Percentiles rank a stretch among this genome's conserved stretches.
These are phyloP conservation scores for Curvularia eragrostidis DNA, from an alignment of 2,329 filamentous ascomycete species.

Conservation along the genomic window DNA sequence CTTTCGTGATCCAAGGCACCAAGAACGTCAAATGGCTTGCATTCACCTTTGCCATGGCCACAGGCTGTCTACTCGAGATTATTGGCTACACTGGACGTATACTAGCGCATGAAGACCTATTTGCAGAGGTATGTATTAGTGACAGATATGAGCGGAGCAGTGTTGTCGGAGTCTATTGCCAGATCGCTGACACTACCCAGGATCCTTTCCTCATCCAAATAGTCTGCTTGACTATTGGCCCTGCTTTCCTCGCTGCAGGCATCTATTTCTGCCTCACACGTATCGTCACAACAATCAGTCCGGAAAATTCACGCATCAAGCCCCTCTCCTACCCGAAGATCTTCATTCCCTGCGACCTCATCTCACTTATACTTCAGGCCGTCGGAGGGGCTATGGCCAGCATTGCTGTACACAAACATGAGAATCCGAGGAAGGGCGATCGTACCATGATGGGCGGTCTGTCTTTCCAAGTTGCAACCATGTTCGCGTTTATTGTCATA, in stretches of 20 bases:
- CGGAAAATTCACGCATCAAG: constrained; percentile 52
- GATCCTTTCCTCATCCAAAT: constrained; percentile 71
- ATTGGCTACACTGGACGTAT: constrained; percentile 69
- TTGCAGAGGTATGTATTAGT: constrained; percentile 49
- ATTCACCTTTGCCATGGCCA: constrained; percentile 59
- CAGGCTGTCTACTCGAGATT: constrained; percentile 65
- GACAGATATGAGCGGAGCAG: background rate
- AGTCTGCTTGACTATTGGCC: constrained; percentile 63
- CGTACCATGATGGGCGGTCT: constrained; percentile 57
- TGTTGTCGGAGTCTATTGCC: too few relatives aligned
- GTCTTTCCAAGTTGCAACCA: constrained; percentile 53
- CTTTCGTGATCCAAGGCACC: constrained; percentile 49
- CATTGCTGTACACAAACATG: constrained; percentile 37
- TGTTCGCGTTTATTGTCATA: constrained; percentile 52
- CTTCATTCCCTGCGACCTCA: constrained; percentile 59
- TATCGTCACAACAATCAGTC: constrained; percentile 51
- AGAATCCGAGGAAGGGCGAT: constrained; percentile 49
- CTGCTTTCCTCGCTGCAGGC: constrained; percentile 65
- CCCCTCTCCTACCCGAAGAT: constrained; percentile 58
- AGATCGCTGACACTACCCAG: constrained; percentile 36
- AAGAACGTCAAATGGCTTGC: constrained; percentile 50
- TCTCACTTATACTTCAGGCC: constrained; percentile 55
- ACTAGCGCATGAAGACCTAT: constrained; percentile 64
- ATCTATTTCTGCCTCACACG: constrained; percentile 68
- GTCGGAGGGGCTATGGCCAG: constrained; percentile 54